These are phyloP conservation scores for Desmodesmus armatus DNA, from an alignment of 139 green algal species.

Conservation along the genomic window DNA sequence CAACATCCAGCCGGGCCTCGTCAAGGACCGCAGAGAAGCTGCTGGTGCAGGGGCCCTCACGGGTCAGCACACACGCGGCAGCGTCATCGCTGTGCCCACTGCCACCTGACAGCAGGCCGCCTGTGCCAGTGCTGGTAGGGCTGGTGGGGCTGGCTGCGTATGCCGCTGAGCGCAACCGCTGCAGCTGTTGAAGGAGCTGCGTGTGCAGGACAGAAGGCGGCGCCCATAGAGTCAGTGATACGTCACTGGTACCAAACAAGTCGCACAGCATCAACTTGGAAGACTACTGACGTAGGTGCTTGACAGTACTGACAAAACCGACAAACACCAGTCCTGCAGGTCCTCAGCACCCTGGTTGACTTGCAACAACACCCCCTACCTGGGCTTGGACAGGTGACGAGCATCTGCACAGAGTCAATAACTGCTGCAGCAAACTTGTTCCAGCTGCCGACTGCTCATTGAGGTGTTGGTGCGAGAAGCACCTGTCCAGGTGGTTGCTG, in stretches of 20 bases:
- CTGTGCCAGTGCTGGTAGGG: neutral
- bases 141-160: neutral
- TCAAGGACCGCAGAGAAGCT: neutral
- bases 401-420: constrained; percentile 10
- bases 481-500: neutral
- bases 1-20: constrained; percentile 38
- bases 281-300: too few relatives aligned
- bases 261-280: too few relatives aligned
- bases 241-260: too few relatives aligned
- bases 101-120: neutral
- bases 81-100: too few relatives aligned
- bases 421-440: constrained; percentile 39
- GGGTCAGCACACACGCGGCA: too few relatives aligned
- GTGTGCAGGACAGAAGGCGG: too few relatives aligned
- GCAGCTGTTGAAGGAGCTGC: constrained; percentile 29
- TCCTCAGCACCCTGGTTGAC: too few relatives aligned
- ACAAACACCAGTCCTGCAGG: too few relatives aligned
- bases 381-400: neutral
- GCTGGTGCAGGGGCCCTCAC: neutral
- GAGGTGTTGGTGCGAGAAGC: neutral
- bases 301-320: too few relatives aligned
- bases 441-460: neutral
- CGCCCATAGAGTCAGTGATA: too few relatives aligned
- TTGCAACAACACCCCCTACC: neutral
- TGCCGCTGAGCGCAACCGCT: neutral